Conservation (phyloP, 1,284 basidiomycete genomes). For the Thelephora terrestris region DNA sequence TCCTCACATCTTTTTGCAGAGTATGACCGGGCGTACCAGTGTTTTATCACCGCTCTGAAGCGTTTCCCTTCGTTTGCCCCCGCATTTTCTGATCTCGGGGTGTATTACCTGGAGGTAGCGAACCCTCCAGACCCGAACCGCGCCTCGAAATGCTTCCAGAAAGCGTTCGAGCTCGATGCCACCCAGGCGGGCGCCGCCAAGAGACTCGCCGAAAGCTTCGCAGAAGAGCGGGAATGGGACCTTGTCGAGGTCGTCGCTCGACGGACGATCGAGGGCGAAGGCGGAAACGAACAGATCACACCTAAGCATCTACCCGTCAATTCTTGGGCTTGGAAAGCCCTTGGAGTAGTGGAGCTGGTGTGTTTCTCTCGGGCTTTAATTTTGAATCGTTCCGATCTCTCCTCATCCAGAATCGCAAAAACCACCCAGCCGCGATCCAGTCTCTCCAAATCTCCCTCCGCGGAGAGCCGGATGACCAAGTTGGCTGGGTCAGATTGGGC, state of each 20-base stretch:
- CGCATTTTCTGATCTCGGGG: conserved; percentile 88
- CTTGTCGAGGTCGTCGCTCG: conserved; percentile 89
- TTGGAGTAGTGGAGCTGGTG: conserved; percentile 89
- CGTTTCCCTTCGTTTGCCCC: conserved; percentile 74
- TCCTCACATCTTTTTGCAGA: conserved; percentile 18
- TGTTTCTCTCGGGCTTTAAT: conserved; percentile 19
- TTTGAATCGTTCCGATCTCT: conserved; percentile 1
- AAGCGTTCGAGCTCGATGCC: conserved; percentile 94
- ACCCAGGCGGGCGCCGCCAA: conserved; percentile 81
- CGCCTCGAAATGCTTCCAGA: conserved; percentile 95
- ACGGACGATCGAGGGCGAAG: conserved; percentile 89
- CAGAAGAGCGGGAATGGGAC: conserved; percentile 92
- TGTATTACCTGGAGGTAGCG: conserved; percentile 74
- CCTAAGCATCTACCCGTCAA: conserved; percentile 64
- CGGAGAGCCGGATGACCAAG: conserved; percentile 66
- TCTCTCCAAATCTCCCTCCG: conserved; percentile 86
- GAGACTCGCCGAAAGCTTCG: conserved; percentile 81
- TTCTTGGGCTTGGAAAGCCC: conserved; percentile 97
- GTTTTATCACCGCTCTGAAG: conserved; percentile 81
- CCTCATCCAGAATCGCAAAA: conserved; percentile 53
- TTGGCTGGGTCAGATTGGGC: conserved; percentile 85
- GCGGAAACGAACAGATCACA: conserved; percentile 45
- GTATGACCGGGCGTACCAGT: conserved; percentile 59
- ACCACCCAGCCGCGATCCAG: conserved; percentile 72
- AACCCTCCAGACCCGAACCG: conserved; percentile 74